These are phyloP conservation scores for Didymella pinodella DNA, from an alignment of 2,329 filamentous ascomycete genomes.

Conservation along the genomic window DNA sequence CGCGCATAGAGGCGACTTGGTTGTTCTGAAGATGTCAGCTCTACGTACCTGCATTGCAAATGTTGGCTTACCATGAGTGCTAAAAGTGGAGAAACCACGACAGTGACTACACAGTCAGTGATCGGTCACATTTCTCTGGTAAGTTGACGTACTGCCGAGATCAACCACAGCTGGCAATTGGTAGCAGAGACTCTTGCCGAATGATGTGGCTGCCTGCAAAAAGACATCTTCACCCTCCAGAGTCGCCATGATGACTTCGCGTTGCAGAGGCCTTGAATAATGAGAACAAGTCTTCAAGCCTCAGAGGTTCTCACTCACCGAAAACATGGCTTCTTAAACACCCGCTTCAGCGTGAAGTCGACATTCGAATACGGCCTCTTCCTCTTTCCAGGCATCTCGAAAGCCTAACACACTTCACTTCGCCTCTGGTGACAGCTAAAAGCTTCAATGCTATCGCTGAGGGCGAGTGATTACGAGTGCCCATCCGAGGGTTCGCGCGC, in stretches of 20 bases:
- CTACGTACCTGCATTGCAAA: background rate
- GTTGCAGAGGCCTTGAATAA: conserved; percentile 73
- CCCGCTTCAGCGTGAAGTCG: conserved; percentile 75
- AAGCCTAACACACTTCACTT: background rate
- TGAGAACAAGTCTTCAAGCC: conserved; percentile 10
- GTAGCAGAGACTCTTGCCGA: conserved; percentile 93
- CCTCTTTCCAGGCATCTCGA: conserved; percentile 42
- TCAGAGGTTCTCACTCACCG: conserved; percentile 59
- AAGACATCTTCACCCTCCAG: conserved; percentile 89
- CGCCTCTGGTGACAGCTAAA: background rate
- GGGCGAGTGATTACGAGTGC: background rate
- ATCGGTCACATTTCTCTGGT: background rate
- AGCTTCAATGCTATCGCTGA: background rate
- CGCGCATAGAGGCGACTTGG: conserved; percentile 81
- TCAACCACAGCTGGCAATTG: conserved; percentile 90
- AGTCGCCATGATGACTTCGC: conserved; percentile 85
- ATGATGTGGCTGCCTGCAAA: conserved; percentile 87
- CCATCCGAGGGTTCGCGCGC: background rate
- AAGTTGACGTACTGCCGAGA: conserved; percentile 73
- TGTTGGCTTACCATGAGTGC: conserved; percentile 77
- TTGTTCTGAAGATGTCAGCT: conserved; percentile 70
- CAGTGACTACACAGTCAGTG: conserved; percentile 68
- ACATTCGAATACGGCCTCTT: conserved; percentile 61
- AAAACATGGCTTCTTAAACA: conserved; percentile 78
- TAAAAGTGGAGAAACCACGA: conserved; percentile 87